Base-by-base conservation (phyloP, 1,284 basidiomycete genomes). In the Jaminaea rosea region DNA sequence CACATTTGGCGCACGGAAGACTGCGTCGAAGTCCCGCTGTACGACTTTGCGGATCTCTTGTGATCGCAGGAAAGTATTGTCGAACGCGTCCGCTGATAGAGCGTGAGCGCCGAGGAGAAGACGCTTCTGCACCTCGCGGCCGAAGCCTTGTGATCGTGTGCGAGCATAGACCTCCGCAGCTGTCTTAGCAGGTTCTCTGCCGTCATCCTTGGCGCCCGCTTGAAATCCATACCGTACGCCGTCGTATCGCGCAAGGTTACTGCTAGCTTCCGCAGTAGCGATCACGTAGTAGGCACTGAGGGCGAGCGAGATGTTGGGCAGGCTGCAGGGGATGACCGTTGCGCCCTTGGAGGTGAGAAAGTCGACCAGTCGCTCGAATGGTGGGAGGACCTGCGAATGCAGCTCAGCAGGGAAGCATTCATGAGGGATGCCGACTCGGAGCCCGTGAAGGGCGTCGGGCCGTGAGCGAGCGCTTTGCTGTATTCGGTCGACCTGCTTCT, bases 41-140 rank as follows among this genome's bases (percentile, higher is more conserved):
- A 98, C 77, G 6, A 80, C 75, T 37, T 80, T 79, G 1, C 93
- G 82, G 19, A 96, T 80, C 17, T 83, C 80, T 56, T 91, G 85
- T 0, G 94, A 91, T 76, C 93, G 87, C 3, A 97, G 79, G 72
- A 91, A 97, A 74, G 93, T 96, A 71, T 94, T 96, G 76, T 97
- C 87, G 72, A 92, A 94, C 13, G 89, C 90, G 59, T 42, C 15
- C 11, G 91, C 89, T 0, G 86, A 86, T 17, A 98, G 77, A 1
- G 91, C 88, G 71, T 93, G 90, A 0, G 90, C 90, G 0, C 93
- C 93, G 1, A 97, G 78, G n/a, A 97, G 70, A 15, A 98, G 84
- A 1, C 93, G 83, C 65, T 85, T 86, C 74, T 84, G 81, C 1
- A 92, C 92, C 73, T 98, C 93, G 1, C 72, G 66, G 0, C 93